Base-by-base conservation (phyloP, 2,329 filamentous ascomycete species). In the Bipolaris sorokiniana region DNA sequence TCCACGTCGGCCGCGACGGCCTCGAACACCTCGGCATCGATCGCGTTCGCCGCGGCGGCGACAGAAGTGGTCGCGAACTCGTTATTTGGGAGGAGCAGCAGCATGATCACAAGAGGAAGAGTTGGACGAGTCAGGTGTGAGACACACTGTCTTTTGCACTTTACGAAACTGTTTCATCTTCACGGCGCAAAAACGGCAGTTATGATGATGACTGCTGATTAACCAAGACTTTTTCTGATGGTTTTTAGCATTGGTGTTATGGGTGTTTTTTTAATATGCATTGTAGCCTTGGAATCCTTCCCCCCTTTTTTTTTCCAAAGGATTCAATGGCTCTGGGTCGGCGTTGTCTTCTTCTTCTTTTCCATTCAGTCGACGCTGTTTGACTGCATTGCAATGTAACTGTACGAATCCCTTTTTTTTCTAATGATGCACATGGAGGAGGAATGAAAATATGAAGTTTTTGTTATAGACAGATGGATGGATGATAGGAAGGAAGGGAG, bases 21-120 rank as follows among this genome's bases (percentile, higher is more conserved):
- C 80, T 80, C 54, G 84, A 87, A 63, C 84, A 84, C 70, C 73
- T 86, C 10, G 85, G 86, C 0, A 81, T 88, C 60, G 86, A 88
- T 69, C 81, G 84, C 15, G 76, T 86, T 37, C 72, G 77, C 73
- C 57, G 75, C 6, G 74, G 74, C 2, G 72, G 70, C 7, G 68
- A 67, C 28, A 59, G 69, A 9, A 72, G 66, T 40, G 75, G 68
- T 1, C 59, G 72, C 15, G 72, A 76, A 50, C 49, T 78, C 7
- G 73, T 77, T 1, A 74, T 77, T 41, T 76, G 64, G 60, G 74
- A 76, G 46, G 73, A 76, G 58, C 72, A 75, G 64, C 56, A 61
- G 36, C 62, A 67, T 23, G 46, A 48, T 11, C 48, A 61, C 9
- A 66, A 67, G 63, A 53, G 69, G 20, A 67, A 67, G 63, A 71